These are phyloP conservation scores for Glebionis coronaria DNA, from an alignment of 129 eudicot species.

Conservation along the genomic window DNA sequence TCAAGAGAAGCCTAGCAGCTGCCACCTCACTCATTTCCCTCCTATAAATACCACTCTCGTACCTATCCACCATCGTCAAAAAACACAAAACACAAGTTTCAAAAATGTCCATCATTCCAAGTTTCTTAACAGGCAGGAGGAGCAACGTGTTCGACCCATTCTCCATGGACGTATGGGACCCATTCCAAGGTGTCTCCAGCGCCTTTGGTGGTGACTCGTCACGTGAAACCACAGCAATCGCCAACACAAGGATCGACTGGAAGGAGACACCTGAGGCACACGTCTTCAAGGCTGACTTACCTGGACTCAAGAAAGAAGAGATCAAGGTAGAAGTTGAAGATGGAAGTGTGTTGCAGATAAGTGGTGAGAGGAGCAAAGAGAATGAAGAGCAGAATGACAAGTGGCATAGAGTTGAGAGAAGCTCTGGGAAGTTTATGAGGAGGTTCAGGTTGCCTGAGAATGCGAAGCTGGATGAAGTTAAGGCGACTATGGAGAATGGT, in stretches of 20 bases:
- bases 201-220: slow-evolving; percentile 1
- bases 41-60: slow-evolving; percentile 10
- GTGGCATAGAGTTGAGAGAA: slow-evolving; percentile 42
- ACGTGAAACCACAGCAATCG: slow-evolving; percentile 32
- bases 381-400: slow-evolving; percentile 28
- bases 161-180: slow-evolving; percentile 38
- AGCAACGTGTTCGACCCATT: slow-evolving; percentile 39
- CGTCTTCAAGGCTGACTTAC: slow-evolving; percentile 40
- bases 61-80: not conserved
- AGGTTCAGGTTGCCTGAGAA: slow-evolving; percentile 43
- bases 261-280: slow-evolving; percentile 43
- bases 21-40: not conserved
- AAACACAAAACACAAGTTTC: not conserved
- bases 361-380: slow-evolving; percentile 40
- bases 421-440: slow-evolving; percentile 36
- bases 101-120: slow-evolving; percentile 39
- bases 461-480: slow-evolving; percentile 33
- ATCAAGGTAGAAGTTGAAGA: slow-evolving; percentile 39
- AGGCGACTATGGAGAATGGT: slow-evolving; percentile 36
- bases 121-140: slow-evolving; percentile 28
- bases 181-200: slow-evolving; percentile 26
- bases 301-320: slow-evolving; percentile 39
- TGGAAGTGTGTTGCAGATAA: slow-evolving; percentile 35
- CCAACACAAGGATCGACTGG: slow-evolving; percentile 32
- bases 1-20: slow-evolving; percentile 8